Evolutionary conservation across 768 basidiomycete genomes (phyloP), one percentile per base, ranked within the genome.

Genomic region (Collybiopsis confluens): DNA sequence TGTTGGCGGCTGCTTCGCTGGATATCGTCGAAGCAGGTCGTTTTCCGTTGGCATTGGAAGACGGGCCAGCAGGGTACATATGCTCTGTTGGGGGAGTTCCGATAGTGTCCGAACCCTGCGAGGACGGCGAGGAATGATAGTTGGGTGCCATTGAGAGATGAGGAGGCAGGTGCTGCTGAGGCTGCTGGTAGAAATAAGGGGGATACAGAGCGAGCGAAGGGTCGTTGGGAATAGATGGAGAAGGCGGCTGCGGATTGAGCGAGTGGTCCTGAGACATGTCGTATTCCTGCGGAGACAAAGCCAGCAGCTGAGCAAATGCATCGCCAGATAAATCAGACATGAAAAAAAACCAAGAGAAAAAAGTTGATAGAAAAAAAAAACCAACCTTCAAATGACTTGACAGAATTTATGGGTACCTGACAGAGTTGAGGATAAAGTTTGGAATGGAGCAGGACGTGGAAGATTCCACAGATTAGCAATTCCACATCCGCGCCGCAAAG

Each of bases 91-190:
- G 86, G 0, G 88, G 87, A 0, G 88, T 89, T 26, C 83, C 85
- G 56, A 88, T 76, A 18, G 85, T 77, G 60, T 90, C 87, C 9
- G 90, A 91, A 58, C 80, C 87, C 61, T 88, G 86, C 0, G 88
- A 88, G 10, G 90, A 90, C 11, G 90, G 88, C 0, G 90, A 89
- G 4, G 89, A 85, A 56, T 87, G n/a, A n/a, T n/a, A 82, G 64
- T 72, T 81, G 13, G 77, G 74, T 7, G 79, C 75, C 37, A 86
- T 65, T 9, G 79, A 67, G 35, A 85, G 74, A 56, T 84, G 85
- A 49, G 76, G 80, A 16, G 77, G 71, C 52, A 80, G 70, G 57
- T 76, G 74, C 26, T 73, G 75, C 42, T 76, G 76, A 35, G 70
- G 71, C 30, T 48, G 47, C 40, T 73, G 75, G 59, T 83, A 81